phyloP scores from a whole-genome alignment of 2,329 filamentous ascomycete species.

The Macrophomina pseudophaseolina region DNA sequence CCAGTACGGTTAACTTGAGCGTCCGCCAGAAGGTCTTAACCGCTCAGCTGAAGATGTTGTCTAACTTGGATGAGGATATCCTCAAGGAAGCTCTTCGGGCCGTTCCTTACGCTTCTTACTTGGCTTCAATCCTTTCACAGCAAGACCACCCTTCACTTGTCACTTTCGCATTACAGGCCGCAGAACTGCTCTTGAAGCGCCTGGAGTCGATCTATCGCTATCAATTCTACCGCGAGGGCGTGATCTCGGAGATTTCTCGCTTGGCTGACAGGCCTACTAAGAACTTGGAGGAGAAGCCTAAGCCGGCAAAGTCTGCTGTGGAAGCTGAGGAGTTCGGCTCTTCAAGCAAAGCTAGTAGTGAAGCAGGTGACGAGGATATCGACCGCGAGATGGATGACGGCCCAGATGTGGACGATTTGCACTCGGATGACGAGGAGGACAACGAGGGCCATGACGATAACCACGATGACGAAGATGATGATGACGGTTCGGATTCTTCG shows the following conservation, averaged over 20 bases:
- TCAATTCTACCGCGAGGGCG: slow-evolving; percentile 95
- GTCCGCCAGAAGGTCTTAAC: slow-evolving; percentile 94
- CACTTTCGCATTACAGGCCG: slow-evolving; percentile 84
- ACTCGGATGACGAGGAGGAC: slow-evolving; percentile 56
- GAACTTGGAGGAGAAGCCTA: slow-evolving; percentile 35
- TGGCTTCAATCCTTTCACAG: slow-evolving; percentile 93
- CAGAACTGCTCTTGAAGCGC: slow-evolving; percentile 83
- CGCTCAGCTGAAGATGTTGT: slow-evolving; percentile 98
- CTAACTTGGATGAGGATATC: slow-evolving; percentile 85
- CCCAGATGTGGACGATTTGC: slow-evolving; percentile 54
- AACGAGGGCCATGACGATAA: slow-evolving; percentile 53
- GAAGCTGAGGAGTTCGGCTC: slow-evolving; percentile 36
- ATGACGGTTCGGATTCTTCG: slow-evolving; percentile 70
- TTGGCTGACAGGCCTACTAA: slow-evolving; percentile 63
- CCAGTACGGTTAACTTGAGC: slow-evolving; percentile 92
- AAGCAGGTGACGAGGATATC: slow-evolving; percentile 40
- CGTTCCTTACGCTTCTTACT: slow-evolving; percentile 93
- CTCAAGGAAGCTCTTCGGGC: slow-evolving; percentile 83
- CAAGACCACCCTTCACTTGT: slow-evolving; percentile 90
- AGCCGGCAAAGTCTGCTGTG: slow-evolving; percentile 31
- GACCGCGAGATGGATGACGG: slow-evolving; percentile 58
- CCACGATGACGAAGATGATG: slow-evolving; percentile 56
- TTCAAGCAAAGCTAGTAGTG: slow-evolving; percentile 34
- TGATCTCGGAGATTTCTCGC: slow-evolving; percentile 87
- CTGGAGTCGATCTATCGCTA: slow-evolving; percentile 89